These are phyloP conservation scores for Diaporthe amygdali DNA, from an alignment of 2,329 filamentous ascomycete species.

Conservation along the genomic window DNA sequence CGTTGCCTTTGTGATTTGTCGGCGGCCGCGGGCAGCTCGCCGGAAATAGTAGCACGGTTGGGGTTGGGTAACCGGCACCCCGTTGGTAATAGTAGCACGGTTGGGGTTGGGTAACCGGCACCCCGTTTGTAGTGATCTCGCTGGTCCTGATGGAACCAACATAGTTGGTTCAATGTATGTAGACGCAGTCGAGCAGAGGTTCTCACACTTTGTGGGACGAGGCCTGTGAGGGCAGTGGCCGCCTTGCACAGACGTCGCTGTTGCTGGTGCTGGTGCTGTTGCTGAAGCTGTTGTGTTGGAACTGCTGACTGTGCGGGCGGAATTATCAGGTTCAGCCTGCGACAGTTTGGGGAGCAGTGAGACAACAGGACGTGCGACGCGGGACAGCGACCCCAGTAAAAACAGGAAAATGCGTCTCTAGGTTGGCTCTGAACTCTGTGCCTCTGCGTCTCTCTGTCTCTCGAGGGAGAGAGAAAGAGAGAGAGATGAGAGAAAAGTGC, in stretches of 20 bases:
- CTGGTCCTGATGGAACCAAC: neutral
- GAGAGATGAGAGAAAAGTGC: too few relatives aligned
- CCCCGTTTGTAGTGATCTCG: neutral
- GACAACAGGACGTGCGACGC: neutral
- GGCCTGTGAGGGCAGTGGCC: slow-evolving; percentile 1
- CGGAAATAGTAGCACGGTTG: neutral
- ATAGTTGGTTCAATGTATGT: neutral
- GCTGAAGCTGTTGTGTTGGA: neutral
- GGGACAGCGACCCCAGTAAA: neutral
- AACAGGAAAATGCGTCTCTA: slow-evolving; percentile 16
- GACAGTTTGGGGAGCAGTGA: neutral
- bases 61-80: neutral
- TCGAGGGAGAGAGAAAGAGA: neutral
- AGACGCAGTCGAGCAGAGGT: neutral
- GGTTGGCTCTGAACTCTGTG: slow-evolving; percentile 17
- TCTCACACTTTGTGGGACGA: neutral
- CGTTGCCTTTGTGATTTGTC: neutral
- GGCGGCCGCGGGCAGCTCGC: neutral
- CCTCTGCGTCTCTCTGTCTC: neutral
- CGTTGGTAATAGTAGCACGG: too few relatives aligned
- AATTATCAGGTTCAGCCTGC: neutral
- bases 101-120: neutral
- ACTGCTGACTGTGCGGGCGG: slow-evolving; percentile 1
- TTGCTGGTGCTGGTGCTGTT: neutral
- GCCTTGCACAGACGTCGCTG: neutral